Percentiles rank a stretch among this genome's conserved stretches.
Conservation (phyloP, 2,329 filamentous ascomycete species). For the Paraphoma sp. region DNA sequence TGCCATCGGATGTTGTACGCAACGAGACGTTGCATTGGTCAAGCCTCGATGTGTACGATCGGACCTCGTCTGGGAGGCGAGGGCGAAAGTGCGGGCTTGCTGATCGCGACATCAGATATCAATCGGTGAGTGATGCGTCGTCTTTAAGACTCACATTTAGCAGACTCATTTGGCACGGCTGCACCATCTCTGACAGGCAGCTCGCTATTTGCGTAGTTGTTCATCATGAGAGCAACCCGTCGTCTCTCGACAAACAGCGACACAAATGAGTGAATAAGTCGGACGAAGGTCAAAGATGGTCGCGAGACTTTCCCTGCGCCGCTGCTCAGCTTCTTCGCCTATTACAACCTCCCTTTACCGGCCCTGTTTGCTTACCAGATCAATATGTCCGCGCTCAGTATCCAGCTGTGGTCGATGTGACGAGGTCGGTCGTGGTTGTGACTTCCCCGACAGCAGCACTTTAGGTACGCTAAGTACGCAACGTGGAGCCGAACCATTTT, state of each 20-base stretch:
- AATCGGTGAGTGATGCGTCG: neutral
- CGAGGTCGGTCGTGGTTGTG: too few species aligned
- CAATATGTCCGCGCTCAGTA: too few species aligned
- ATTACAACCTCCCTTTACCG: too few species aligned
- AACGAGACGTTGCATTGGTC: conserved; percentile 4
- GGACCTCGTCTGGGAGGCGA: conserved; percentile 1
- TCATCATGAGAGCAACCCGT: neutral
- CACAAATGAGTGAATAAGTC: neutral
- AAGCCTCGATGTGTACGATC: neutral
- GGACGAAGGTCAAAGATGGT: neutral
- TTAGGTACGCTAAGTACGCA: too few species aligned
- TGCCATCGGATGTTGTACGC: conserved; percentile 8
- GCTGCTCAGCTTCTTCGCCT: too few species aligned
- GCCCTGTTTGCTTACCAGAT: too few species aligned
- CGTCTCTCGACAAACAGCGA: neutral
- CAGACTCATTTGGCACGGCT: neutral
- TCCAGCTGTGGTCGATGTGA: too few species aligned
- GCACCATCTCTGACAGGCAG: neutral
- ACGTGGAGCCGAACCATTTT: too few species aligned
- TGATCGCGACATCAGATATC: neutral
- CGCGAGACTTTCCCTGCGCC: neutral
- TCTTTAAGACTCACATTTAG: neutral
- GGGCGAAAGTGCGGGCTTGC: neutral
- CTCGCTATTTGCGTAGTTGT: neutral
- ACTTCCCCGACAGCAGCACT: too few species aligned